Percentiles rank a stretch among this genome's conserved stretches.
These are phyloP conservation scores for Podospora pseudoanserina DNA, from an alignment of 495 filamentous ascomycete species.

Conservation along the genomic window DNA sequence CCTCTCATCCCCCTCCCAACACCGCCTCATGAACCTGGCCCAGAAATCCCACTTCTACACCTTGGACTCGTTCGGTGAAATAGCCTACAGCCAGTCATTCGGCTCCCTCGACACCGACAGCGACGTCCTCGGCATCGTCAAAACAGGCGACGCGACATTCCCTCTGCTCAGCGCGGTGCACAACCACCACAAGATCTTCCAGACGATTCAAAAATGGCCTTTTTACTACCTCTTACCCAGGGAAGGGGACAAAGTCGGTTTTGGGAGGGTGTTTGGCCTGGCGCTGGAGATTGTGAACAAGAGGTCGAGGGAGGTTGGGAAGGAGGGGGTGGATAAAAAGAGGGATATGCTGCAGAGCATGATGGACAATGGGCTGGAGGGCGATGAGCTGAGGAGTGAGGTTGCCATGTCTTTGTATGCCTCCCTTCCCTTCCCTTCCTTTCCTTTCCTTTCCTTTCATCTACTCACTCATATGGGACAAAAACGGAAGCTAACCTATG, in stretches of 20 bases:
- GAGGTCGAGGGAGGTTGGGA: background rate
- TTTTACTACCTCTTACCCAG: conserved; percentile 20
- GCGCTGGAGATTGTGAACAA: conserved; percentile 17
- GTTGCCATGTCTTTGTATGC: conserved; percentile 40
- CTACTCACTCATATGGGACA: conserved; percentile 16
- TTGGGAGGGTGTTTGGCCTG: conserved; percentile 22
- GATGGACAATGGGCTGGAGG: conserved; percentile 39
- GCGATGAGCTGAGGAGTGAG: conserved; percentile 41
- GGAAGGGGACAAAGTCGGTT: conserved; percentile 21
- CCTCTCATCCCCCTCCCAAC: conserved; percentile 44
- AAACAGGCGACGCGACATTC: conserved; percentile 49
- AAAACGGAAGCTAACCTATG: conserved; percentile 32
- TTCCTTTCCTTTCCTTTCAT: conserved; percentile 21
- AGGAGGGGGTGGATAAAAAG: conserved; percentile 11
- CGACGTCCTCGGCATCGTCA: conserved; percentile 55
- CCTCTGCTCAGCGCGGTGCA: conserved; percentile 47
- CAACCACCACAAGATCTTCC: conserved; percentile 53
- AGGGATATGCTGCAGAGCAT: conserved; percentile 44
- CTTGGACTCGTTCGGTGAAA: conserved; percentile 62
- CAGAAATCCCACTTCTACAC: conserved; percentile 51
- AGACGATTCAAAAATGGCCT: conserved; percentile 41
- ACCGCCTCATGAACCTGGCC: conserved; percentile 45
- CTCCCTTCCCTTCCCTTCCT: too few relatives aligned
- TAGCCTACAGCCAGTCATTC: conserved; percentile 60
- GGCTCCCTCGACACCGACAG: conserved; percentile 57